Evolutionary conservation across 345 rosid species (phyloP), one percentile per base, ranked within the genome.

Genomic region (Arabis alpina): DNA sequence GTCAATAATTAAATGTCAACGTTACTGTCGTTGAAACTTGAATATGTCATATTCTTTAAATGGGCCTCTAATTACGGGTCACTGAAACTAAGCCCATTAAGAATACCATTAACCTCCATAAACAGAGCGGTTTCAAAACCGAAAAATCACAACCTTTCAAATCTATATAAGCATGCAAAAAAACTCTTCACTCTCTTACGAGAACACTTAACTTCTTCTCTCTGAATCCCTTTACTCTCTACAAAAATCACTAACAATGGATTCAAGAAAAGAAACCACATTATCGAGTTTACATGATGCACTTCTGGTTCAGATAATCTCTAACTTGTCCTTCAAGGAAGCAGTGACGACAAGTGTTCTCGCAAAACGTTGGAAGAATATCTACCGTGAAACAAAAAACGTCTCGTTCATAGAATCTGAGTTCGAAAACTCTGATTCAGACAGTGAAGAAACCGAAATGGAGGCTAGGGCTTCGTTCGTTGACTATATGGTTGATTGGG

Each of bases 401-500:
- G 14, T 69, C 6, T 14, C 34, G 0, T 59, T 70, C 14, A 27
- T 2, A 3, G 74, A 70, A 12, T 8, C 51, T 0, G 51, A 70
- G 3, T 48, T 39, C n/a, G 51, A 42, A 23, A 0, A 2, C 14
- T 1, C 12, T 10, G 39, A 0, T 10, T 9, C 28, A 2, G 4
- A 8, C 8, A 7, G 5, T 11, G 50, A 36, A 8, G 75, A 63
- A 6, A 43, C 5, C 3, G 49, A 3, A 19, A 27, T 27, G 6
- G 11, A 14, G 0, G 5, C 11, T 0, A 70, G 84, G 51, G 28
- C 8, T 2, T 9, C 8, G 3, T 84, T 88, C 5, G 2, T 81
- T 0, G 10, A 23, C 2, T 78, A 62, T 37, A 47, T 43, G 2
- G 2, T 11, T 5, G 49, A n/a, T 6, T 80, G 76, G 52, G 41